These are phyloP conservation scores for Cladosporium colombiae DNA, from an alignment of 2,329 filamentous ascomycete genomes.

Conservation along the genomic window DNA sequence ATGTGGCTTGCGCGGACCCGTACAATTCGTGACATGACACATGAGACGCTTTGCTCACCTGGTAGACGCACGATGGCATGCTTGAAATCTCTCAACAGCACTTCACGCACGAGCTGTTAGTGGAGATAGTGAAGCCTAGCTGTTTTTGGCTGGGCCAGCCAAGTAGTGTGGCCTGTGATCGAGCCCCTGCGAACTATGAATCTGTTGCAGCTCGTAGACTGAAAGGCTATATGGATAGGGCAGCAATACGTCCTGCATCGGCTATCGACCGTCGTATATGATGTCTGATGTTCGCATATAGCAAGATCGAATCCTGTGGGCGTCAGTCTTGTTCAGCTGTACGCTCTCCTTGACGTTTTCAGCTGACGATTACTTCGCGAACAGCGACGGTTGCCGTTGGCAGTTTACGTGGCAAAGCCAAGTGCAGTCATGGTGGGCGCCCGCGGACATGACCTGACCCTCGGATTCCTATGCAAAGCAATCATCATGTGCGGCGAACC, in stretches of 20 bases:
- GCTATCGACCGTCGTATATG: neutral
- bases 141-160: conserved; percentile 6
- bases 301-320: neutral
- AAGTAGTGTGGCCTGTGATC: neutral
- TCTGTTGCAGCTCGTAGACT: neutral
- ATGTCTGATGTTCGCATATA: neutral
- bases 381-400: neutral
- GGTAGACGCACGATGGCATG: neutral
- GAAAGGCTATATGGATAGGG: conserved; percentile 2
- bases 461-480: neutral
- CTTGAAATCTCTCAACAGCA: neutral
- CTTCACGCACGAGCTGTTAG: neutral
- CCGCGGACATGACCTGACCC: neutral
- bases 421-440: neutral
- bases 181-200: neutral
- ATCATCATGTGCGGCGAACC: neutral
- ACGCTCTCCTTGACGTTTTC: neutral
- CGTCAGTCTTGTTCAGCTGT: neutral
- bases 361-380: neutral
- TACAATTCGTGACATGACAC: conserved; percentile 3
- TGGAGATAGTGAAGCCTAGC: neutral
- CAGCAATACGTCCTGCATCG: neutral
- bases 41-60: conserved; percentile 1
- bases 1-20: conserved; percentile 13
- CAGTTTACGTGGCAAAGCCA: neutral